These are phyloP conservation scores for Penicillium sp. DNA, from an alignment of 2,329 filamentous ascomycete genomes.

Conservation along the genomic window DNA sequence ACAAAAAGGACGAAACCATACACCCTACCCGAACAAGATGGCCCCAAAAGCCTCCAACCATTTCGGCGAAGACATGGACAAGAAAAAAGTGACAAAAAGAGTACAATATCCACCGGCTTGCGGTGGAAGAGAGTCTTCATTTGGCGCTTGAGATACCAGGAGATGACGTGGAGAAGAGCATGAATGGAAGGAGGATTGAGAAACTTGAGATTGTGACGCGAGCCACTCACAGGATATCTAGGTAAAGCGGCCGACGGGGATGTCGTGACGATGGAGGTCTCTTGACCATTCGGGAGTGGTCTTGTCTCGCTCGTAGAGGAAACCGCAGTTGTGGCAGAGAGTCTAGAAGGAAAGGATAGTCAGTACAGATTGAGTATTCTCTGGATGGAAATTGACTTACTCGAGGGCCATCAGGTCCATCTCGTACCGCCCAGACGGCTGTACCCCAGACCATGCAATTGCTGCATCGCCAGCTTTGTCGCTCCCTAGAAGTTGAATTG, in stretches of 20 bases:
- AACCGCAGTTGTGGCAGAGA: constrained; percentile 90
- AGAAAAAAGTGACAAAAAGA: neutral
- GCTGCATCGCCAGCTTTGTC: constrained; percentile 79
- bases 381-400: constrained; percentile 54
- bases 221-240: constrained; percentile 8
- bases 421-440: constrained; percentile 91
- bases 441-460: constrained; percentile 88
- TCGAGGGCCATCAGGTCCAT: constrained; percentile 81
- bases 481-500: constrained; percentile 56
- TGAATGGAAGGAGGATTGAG: neutral
- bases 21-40: neutral
- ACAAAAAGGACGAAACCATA: constrained; percentile 11
- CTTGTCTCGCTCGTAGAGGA: constrained; percentile 84
- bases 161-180: neutral
- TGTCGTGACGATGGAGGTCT: constrained; percentile 61
- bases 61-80: neutral
- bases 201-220: constrained; percentile 4
- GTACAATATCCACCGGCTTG: neutral
- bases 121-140: constrained; percentile 7
- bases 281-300: constrained; percentile 77
- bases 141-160: neutral
- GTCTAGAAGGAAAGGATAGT: constrained; percentile 55
- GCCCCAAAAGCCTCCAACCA: neutral
- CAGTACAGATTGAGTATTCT: constrained; percentile 14
- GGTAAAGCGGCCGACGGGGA: constrained; percentile 40